phyloP scores from a whole-genome alignment of 2,329 filamentous ascomycete genomes.

The Xylariaceae sp. region DNA sequence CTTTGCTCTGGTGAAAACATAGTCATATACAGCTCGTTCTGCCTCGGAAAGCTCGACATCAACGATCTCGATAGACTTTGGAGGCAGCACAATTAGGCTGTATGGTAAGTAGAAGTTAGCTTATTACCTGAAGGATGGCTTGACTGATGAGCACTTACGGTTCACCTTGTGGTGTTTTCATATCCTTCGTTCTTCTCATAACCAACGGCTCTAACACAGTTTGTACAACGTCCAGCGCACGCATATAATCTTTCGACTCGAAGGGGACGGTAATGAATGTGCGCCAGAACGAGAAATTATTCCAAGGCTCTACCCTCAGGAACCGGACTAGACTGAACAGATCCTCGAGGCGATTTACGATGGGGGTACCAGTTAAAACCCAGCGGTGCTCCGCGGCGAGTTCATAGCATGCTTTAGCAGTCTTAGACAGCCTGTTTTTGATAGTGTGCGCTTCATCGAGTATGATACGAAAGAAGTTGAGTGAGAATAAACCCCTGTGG shows the following conservation, averaged over 20 bases:
- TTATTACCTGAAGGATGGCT: too few relatives aligned
- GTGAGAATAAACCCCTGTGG: constrained; percentile 75
- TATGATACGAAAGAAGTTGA: constrained; percentile 92
- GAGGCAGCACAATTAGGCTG: constrained; percentile 71
- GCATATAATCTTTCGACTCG: constrained; percentile 89
- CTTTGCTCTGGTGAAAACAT: constrained; percentile 79
- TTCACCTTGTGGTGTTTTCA: constrained; percentile 83
- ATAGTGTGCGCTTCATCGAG: constrained; percentile 94
- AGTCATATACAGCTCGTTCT: constrained; percentile 87
- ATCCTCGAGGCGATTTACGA: constrained; percentile 93
- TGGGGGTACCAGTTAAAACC: constrained; percentile 91
- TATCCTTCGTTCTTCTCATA: constrained; percentile 90
- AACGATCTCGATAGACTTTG: constrained; percentile 77
- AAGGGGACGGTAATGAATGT: constrained; percentile 98
- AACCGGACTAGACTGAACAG: constrained; percentile 91
- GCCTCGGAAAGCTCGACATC: constrained; percentile 77
- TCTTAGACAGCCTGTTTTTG: constrained; percentile 87
- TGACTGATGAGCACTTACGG: constrained; percentile 31
- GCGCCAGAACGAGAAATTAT: constrained; percentile 98
- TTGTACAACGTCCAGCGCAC: constrained; percentile 92
- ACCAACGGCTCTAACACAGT: constrained; percentile 96
- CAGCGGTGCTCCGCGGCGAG: constrained; percentile 80
- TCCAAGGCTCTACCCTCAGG: constrained; percentile 93
- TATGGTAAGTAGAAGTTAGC: constrained; percentile 5
- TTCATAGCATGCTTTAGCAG: constrained; percentile 90